phyloP scores from a whole-genome alignment of 495 filamentous ascomycete species.

The Venustampulla echinocandica region DNA sequence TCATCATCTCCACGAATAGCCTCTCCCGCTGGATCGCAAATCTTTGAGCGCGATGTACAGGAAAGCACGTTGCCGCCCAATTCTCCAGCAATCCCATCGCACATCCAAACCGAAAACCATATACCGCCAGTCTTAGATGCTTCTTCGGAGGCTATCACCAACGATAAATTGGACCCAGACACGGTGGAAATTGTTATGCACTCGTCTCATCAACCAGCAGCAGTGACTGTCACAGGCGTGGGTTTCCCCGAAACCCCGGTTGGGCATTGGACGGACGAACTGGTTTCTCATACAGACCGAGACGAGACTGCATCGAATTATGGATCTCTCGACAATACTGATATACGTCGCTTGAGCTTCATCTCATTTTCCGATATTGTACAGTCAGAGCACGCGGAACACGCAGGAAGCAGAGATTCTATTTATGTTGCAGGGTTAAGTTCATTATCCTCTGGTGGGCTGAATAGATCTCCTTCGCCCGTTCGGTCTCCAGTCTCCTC shows the following conservation, averaged over 20 bases:
- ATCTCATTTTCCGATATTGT: constrained; percentile 94
- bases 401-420: constrained; percentile 47
- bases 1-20: constrained; percentile 51
- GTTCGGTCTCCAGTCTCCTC: constrained; percentile 62
- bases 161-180: constrained; percentile 64
- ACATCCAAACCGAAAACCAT: constrained; percentile 86
- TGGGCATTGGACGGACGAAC: constrained; percentile 45
- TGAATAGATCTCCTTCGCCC: constrained; percentile 65
- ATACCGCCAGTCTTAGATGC: constrained; percentile 88
- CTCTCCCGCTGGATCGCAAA: constrained; percentile 68
- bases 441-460: constrained; percentile 37
- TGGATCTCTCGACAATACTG: constrained; percentile 60
- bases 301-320: constrained; percentile 59
- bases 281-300: constrained; percentile 39
- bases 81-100: constrained; percentile 70
- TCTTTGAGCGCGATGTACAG: constrained; percentile 91
- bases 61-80: constrained; percentile 54
- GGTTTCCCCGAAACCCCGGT: constrained; percentile 21
- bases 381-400: constrained; percentile 70
- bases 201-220: constrained; percentile 68
- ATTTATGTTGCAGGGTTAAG: constrained; percentile 50
- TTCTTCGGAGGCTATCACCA: constrained; percentile 80
- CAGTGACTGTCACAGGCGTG: constrained; percentile 47
- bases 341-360: constrained; percentile 78
- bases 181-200: constrained; percentile 85